A percentile compares a stretch with the other conserved stretches of the same genome.
Evolutionary conservation across 2,329 filamentous ascomycete genomes (phyloP).

Genomic region (Sporothrix variecibatus): DNA sequence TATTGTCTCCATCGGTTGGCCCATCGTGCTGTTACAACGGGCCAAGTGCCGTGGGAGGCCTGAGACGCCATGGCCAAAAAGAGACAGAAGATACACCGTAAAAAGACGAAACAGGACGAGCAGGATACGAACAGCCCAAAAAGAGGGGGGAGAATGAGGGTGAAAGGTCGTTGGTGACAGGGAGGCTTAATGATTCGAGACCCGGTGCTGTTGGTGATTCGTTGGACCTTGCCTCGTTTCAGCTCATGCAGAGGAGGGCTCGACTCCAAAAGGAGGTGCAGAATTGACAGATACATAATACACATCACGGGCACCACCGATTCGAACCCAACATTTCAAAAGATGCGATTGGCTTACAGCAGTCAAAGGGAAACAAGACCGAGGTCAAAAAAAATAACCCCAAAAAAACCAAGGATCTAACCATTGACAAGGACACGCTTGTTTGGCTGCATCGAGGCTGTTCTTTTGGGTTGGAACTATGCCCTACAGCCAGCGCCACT

Average conservation of each 20-base stretch:
- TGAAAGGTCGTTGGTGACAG: background rate
- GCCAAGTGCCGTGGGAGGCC: constrained; percentile 3
- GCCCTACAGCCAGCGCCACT: background rate
- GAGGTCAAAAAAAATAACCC: background rate
- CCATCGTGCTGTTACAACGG: background rate
- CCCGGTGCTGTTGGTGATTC: constrained; percentile 1
- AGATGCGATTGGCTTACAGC: background rate
- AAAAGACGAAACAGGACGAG: background rate
- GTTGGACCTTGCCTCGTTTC: background rate
- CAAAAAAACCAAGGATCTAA: background rate
- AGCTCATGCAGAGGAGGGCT: background rate
- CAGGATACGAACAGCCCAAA: background rate
- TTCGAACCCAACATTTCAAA: background rate
- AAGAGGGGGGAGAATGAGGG: background rate
- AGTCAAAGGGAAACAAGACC: background rate
- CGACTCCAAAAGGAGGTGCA: background rate
- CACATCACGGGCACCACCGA: background rate
- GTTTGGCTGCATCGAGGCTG: background rate
- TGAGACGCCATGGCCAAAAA: background rate
- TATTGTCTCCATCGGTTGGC: background rate
- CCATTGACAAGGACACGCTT: background rate
- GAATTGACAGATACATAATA: background rate
- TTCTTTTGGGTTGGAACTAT: background rate
- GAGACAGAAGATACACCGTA: background rate
- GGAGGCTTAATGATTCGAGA: background rate